Evolutionary conservation across 2,329 filamentous ascomycete species (phyloP).

Genomic region (Sporothrix protearum): DNA sequence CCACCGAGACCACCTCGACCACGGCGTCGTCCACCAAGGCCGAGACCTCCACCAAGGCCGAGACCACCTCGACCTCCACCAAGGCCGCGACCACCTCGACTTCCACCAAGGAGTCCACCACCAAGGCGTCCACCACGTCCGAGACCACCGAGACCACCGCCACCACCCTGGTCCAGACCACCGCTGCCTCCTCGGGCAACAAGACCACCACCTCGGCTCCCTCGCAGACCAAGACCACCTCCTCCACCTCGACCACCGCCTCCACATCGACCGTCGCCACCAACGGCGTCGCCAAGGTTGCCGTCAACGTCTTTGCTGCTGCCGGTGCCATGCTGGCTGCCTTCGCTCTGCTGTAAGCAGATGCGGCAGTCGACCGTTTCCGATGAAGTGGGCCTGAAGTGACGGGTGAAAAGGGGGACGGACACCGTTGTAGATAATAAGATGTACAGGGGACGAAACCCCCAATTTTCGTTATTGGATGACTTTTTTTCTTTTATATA

Average conservation of each 20-base stretch:
- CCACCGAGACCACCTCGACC: constrained; percentile 24
- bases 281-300: constrained; percentile 30
- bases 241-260: constrained; percentile 24
- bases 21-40: constrained; percentile 33
- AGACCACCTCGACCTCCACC: constrained; percentile 3
- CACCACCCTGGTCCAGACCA: too few species aligned
- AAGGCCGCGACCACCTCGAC: not conserved
- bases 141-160: too few species aligned
- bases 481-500: constrained; percentile 15
- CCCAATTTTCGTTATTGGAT: constrained; percentile 5
- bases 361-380: not conserved
- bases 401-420: not conserved
- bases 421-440: constrained; percentile 3
- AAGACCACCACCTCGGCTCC: not conserved
- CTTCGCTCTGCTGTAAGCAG: constrained; percentile 31
- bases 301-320: constrained; percentile 29
- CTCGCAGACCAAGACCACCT: not conserved
- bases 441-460: constrained; percentile 1
- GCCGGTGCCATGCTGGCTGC: constrained; percentile 32
- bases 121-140: too few species aligned
- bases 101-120: not conserved
- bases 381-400: too few species aligned
- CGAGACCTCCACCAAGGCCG: constrained; percentile 26
- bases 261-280: constrained; percentile 34
- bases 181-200: not conserved